phyloP scores from a whole-genome alignment of 1,284 basidiomycete species.

The Heterobasidion annosum region DNA sequence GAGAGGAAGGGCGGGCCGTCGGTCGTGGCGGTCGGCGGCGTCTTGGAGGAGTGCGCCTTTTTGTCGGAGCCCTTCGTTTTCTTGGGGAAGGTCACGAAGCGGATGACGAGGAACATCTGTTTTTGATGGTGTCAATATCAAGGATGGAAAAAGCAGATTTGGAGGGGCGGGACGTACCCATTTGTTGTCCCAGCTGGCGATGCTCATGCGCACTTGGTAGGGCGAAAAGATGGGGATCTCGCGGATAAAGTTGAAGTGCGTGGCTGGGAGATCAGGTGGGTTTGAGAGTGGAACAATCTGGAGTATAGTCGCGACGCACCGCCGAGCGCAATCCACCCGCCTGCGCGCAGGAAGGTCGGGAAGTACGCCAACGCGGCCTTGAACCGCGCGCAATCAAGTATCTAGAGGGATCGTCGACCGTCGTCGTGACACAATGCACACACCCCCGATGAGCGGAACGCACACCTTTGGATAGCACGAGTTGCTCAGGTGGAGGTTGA shows the following conservation, averaged over 20 bases:
- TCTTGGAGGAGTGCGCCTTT: constrained; percentile 3
- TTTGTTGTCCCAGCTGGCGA: constrained; percentile 78
- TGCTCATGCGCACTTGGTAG: constrained; percentile 63
- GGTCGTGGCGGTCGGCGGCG: constrained; percentile 4
- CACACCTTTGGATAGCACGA: constrained; percentile 66
- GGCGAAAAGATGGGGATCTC: constrained; percentile 69
- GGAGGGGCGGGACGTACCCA: constrained; percentile 46
- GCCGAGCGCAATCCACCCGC: constrained; percentile 65
- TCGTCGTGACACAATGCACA: neutral
- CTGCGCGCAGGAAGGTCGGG: constrained; percentile 53
- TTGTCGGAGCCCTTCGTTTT: constrained; percentile 18
- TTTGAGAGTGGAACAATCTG: neutral
- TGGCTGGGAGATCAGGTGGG: constrained; percentile 29
- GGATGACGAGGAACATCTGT: constrained; percentile 56
- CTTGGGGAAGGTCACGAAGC: constrained; percentile 57
- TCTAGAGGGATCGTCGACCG: constrained; percentile 22
- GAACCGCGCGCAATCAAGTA: constrained; percentile 40
- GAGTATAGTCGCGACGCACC: constrained; percentile 28
- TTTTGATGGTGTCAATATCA: neutral
- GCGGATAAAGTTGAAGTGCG: constrained; percentile 66
- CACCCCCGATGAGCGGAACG: constrained; percentile 17
- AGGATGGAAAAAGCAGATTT: neutral
- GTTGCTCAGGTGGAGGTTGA: constrained; percentile 66
- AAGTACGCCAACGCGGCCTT: constrained; percentile 39
- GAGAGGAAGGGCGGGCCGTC: constrained; percentile 8